These are phyloP conservation scores for Casuarina cunninghamiana DNA, from an alignment of 306 rosid genomes.

Conservation along the genomic window DNA sequence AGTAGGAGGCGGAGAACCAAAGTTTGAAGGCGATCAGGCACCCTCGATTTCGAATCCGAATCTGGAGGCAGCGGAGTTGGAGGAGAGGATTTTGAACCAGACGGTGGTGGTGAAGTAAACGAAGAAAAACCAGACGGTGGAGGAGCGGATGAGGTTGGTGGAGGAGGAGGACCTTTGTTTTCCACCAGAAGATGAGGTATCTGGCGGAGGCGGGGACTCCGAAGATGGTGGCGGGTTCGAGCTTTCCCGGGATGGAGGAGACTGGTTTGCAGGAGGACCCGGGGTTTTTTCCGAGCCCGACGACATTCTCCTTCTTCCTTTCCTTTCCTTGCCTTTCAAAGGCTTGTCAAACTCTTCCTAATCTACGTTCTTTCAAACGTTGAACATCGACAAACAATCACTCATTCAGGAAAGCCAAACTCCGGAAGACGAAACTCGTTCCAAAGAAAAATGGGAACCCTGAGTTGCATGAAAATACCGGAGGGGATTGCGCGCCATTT, in stretches of 20 bases:
- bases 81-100: not conserved
- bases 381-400: not conserved
- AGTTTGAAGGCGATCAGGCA: not conserved
- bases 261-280: not conserved
- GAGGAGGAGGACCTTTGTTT: conserved; percentile 5
- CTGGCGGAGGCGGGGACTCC: conserved; percentile 16
- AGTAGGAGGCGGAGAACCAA: not conserved
- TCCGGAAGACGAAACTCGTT: not conserved
- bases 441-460: not conserved
- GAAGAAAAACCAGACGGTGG: conserved; percentile 11
- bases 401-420: not conserved
- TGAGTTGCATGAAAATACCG: not conserved
- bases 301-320: conserved; percentile 1
- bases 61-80: not conserved
- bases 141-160: conserved; percentile 16
- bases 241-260: conserved; percentile 1
- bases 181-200: not conserved
- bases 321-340: not conserved
- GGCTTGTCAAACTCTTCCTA: not conserved
- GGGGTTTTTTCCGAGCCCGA: conserved; percentile 7
- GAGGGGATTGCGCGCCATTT: not conserved
- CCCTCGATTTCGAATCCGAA: not conserved
- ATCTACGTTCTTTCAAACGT: not conserved
- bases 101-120: conserved; percentile 13
- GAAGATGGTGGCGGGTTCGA: conserved; percentile 8